A percentile compares a stretch with the other conserved stretches of the same genome.
Conservation (phyloP, 148 eudicot genomes). For the Bassia scoparia region DNA sequence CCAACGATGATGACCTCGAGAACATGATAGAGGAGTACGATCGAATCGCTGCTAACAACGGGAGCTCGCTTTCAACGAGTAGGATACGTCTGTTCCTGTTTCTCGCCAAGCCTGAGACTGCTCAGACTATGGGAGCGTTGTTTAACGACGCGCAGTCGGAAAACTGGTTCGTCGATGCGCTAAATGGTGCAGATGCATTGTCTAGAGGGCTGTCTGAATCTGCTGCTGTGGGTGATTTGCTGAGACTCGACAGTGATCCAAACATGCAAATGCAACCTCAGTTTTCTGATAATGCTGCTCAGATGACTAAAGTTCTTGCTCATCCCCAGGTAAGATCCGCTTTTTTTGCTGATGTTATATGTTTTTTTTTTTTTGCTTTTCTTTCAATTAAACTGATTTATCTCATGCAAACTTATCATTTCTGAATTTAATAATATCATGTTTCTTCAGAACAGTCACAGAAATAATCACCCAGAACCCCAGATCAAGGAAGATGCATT, state of each 20-base stretch:
- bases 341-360: too few species aligned
- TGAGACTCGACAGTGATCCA: constrained; percentile 38
- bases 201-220: constrained; percentile 64
- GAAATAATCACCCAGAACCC: too few species aligned
- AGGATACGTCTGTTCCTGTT: constrained; percentile 62
- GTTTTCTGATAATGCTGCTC: not conserved
- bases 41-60: constrained; percentile 24
- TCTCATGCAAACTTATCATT: too few species aligned
- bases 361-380: too few species aligned
- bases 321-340: constrained; percentile 8
- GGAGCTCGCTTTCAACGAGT: constrained; percentile 18
- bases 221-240: constrained; percentile 43
- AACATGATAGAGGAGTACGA: constrained; percentile 83
- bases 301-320: constrained; percentile 10
- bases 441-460: not conserved
- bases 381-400: too few species aligned
- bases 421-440: not conserved
- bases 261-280: not conserved
- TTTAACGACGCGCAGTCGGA: constrained; percentile 68
- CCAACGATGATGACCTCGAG: constrained; percentile 69
- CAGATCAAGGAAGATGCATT: too few species aligned
- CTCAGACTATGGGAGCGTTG: constrained; percentile 58
- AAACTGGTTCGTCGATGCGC: constrained; percentile 76
- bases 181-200: constrained; percentile 48
- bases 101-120: constrained; percentile 55